Evolutionary conservation across 495 filamentous ascomycete genomes (phyloP).

Genomic region (Aspergillus ellipticus): DNA sequence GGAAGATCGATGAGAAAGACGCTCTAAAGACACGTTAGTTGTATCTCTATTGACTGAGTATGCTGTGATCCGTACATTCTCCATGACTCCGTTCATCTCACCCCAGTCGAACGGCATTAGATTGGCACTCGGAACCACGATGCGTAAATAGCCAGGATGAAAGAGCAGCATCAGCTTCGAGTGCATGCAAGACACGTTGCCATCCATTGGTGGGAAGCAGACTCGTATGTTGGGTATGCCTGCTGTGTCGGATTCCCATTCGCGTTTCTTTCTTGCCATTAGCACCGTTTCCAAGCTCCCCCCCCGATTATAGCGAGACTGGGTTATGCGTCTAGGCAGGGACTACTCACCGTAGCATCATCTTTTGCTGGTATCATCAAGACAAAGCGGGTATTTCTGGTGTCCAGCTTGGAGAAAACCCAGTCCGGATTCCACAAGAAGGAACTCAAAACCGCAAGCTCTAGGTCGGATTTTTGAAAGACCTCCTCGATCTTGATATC

Average conservation of each 20-base stretch:
- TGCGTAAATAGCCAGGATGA: constrained; percentile 60
- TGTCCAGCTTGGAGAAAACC: constrained; percentile 60
- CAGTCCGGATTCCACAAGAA: constrained; percentile 82
- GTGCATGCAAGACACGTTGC: constrained; percentile 71
- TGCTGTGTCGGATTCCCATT: constrained; percentile 46
- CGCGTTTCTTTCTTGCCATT: constrained; percentile 23
- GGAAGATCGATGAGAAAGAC: constrained; percentile 86
- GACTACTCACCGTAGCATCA: constrained; percentile 43
- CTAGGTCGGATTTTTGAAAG: constrained; percentile 64
- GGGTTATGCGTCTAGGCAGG: no score
- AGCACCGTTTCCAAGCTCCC: not conserved
- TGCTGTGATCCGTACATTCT: constrained; percentile 53
- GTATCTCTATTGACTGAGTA: not conserved
- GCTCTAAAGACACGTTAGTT: constrained; percentile 31
- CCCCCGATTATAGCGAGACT: not conserved
- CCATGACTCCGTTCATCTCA: constrained; percentile 67
- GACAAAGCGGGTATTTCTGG: constrained; percentile 51
- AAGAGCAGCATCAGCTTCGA: constrained; percentile 85
- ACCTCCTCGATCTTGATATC: constrained; percentile 93
- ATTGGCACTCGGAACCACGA: constrained; percentile 81
- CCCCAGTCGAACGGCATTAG: constrained; percentile 82
- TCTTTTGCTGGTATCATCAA: constrained; percentile 68
- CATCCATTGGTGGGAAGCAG: constrained; percentile 75
- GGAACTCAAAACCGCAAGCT: constrained; percentile 77
- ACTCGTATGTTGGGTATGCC: constrained; percentile 56